phyloP scores from a whole-genome alignment of 2,329 filamentous ascomycete species.

The Alternaria angustiovoidea region DNA sequence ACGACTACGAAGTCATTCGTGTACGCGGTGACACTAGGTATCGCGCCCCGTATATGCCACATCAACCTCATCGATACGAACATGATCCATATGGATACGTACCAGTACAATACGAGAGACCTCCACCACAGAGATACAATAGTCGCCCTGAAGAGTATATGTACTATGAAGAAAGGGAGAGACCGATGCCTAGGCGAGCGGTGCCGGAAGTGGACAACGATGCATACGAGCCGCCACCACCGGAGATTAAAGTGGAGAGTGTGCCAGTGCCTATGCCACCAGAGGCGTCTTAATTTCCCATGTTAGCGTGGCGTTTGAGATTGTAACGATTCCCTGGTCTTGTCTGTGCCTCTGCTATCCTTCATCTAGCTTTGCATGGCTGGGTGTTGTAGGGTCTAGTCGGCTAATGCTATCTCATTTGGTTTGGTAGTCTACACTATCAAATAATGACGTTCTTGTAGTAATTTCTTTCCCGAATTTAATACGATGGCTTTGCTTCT shows the following conservation, averaged over 20 bases:
- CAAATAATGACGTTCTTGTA: not conserved
- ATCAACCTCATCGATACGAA: constrained; percentile 38
- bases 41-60: constrained; percentile 18
- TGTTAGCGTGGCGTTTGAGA: not conserved
- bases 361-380: not conserved
- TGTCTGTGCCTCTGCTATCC: not conserved
- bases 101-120: constrained; percentile 40
- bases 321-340: not conserved
- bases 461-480: not conserved
- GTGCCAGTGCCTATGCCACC: constrained; percentile 24
- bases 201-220: constrained; percentile 32
- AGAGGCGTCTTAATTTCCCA: constrained; percentile 5
- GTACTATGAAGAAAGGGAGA: constrained; percentile 45
- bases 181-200: constrained; percentile 28
- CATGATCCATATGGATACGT: constrained; percentile 41
- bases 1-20: constrained; percentile 45
- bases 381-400: not conserved
- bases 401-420: not conserved
- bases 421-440: not conserved
- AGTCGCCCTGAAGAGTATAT: constrained; percentile 37
- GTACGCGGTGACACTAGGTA: constrained; percentile 35
- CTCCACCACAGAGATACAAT: constrained; percentile 35
- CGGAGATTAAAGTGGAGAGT: constrained; percentile 39
- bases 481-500: not conserved
- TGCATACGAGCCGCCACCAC: constrained; percentile 34